A percentile compares a stretch with the other conserved stretches of the same genome.
These are phyloP conservation scores for Sophora flavescens DNA, from an alignment of 306 rosid genomes.

Conservation along the genomic window DNA sequence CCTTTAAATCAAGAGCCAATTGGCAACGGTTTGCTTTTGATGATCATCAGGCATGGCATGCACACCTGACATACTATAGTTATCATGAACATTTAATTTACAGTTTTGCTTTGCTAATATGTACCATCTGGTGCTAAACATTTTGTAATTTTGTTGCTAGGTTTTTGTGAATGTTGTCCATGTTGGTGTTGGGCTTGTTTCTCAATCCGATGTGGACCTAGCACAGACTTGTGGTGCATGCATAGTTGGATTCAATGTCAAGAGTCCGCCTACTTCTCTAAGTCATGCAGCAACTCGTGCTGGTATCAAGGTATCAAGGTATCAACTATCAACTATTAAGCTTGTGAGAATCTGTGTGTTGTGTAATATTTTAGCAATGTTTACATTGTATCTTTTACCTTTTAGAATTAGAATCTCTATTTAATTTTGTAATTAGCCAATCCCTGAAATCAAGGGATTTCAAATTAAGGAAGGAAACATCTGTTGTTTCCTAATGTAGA, in stretches of 20 bases:
- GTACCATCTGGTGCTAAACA: constrained; percentile 45
- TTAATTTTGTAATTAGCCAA: too few species aligned
- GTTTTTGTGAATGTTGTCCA: constrained; percentile 84
- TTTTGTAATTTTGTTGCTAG: constrained; percentile 55
- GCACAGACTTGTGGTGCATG: constrained; percentile 97
- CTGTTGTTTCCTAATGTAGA: too few species aligned
- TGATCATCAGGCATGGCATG: background rate
- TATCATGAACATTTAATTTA: constrained; percentile 19
- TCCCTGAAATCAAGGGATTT: too few species aligned
- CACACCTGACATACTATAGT: background rate
- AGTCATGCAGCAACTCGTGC: constrained; percentile 75
- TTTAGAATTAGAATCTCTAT: too few species aligned
- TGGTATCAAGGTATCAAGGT: constrained; percentile 82
- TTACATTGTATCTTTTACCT: too few species aligned
- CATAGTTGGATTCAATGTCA: constrained; percentile 88
- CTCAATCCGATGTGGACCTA: constrained; percentile 88
- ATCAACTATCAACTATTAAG: constrained; percentile 14
- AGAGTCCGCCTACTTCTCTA: constrained; percentile 73
- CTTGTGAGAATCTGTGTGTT: too few species aligned
- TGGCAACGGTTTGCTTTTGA: background rate
- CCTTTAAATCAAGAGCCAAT: background rate
- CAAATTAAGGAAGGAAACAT: too few species aligned
- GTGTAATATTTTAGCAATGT: too few species aligned
- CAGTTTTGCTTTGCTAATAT: constrained; percentile 15
- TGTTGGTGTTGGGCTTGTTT: constrained; percentile 90